Evolutionary conservation across 805 yeast species (phyloP).

Genomic region (Schwanniomyces yamadae): DNA sequence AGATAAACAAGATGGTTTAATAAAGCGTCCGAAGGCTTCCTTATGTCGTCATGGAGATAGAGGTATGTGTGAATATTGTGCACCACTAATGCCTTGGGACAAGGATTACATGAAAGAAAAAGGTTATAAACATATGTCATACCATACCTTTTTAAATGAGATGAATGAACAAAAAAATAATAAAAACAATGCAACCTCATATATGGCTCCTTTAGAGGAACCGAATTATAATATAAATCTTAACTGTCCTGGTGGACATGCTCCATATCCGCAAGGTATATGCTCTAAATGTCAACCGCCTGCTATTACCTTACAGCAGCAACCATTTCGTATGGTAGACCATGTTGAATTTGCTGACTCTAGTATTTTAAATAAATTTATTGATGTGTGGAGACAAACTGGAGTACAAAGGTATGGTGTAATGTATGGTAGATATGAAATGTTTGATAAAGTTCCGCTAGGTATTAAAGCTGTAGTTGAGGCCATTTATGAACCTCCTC

Average conservation of each 20-base stretch:
- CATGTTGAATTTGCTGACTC: constrained; percentile 89
- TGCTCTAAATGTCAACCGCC: constrained; percentile 97
- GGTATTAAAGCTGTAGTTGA: constrained; percentile 94
- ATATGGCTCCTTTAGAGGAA: constrained; percentile 76
- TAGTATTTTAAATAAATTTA: constrained; percentile 72
- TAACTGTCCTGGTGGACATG: constrained; percentile 76
- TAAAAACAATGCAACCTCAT: constrained; percentile 53
- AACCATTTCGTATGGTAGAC: constrained; percentile 92
- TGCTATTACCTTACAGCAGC: constrained; percentile 88
- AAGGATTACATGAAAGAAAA: constrained; percentile 68
- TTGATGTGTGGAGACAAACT: constrained; percentile 87
- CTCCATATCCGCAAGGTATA: constrained; percentile 92
- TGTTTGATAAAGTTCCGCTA: constrained; percentile 79
- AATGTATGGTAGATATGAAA: constrained; percentile 77
- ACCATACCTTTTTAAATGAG: constrained; percentile 77
- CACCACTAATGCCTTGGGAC: constrained; percentile 96
- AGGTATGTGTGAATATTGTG: constrained; percentile 98
- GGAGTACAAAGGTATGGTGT: constrained; percentile 87
- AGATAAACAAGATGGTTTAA: constrained; percentile 69
- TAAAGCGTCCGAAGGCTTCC: constrained; percentile 56
- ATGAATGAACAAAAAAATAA: constrained; percentile 67
- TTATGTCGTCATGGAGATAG: constrained; percentile 85
- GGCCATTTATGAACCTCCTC: constrained; percentile 92
- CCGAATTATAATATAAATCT: constrained; percentile 65
- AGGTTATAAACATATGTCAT: constrained; percentile 83